Percentiles rank a stretch among this genome's conserved stretches.
Conservation (phyloP, 225 moss, liverwort and hornwort genomes). For the Polytrichum formosum region DNA sequence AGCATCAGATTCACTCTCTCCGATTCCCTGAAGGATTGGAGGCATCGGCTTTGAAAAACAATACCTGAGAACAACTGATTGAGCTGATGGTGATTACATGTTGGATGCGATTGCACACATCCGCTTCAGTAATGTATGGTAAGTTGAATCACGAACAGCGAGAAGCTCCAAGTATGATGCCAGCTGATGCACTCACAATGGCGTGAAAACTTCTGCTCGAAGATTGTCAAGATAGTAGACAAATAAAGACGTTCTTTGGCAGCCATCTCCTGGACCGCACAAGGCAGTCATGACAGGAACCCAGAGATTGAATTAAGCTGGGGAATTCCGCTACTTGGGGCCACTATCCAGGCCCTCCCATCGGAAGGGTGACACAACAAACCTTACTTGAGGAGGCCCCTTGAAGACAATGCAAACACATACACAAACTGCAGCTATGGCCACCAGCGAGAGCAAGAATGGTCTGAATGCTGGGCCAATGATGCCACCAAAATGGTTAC, state of each 20-base stretch:
- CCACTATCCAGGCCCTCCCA: slow-evolving; percentile 49
- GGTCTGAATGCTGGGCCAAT: slow-evolving; percentile 52
- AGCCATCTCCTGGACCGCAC: slow-evolving; percentile 9
- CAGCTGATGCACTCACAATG: slow-evolving; percentile 11
- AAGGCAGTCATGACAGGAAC: slow-evolving; percentile 5
- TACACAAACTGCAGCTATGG: slow-evolving; percentile 77
- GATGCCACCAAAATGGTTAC: slow-evolving; percentile 35
- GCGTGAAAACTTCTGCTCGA: no score
- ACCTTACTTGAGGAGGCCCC: slow-evolving; percentile 39
- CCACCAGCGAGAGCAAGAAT: slow-evolving; percentile 78
- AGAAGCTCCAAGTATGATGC: slow-evolving; percentile 15
- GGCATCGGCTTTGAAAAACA: slow-evolving; percentile 13
- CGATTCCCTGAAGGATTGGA: slow-evolving; percentile 29
- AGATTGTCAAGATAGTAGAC: no score
- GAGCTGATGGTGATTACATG: slow-evolving; percentile 13
- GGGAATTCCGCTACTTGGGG: slow-evolving; percentile 12
- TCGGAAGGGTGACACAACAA: slow-evolving; percentile 48
- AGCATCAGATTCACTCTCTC: slow-evolving; percentile 31
- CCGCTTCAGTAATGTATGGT: slow-evolving; percentile 6
- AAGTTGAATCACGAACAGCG: slow-evolving; percentile 9
- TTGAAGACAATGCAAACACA: slow-evolving; percentile 72
- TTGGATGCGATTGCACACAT: slow-evolving; percentile 12
- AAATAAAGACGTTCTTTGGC: slow-evolving; percentile 7
- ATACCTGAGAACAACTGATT: slow-evolving; percentile 7
- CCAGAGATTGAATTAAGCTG: no score